Conservation (phyloP, 768 basidiomycete species). For the Calocera cornea region DNA sequence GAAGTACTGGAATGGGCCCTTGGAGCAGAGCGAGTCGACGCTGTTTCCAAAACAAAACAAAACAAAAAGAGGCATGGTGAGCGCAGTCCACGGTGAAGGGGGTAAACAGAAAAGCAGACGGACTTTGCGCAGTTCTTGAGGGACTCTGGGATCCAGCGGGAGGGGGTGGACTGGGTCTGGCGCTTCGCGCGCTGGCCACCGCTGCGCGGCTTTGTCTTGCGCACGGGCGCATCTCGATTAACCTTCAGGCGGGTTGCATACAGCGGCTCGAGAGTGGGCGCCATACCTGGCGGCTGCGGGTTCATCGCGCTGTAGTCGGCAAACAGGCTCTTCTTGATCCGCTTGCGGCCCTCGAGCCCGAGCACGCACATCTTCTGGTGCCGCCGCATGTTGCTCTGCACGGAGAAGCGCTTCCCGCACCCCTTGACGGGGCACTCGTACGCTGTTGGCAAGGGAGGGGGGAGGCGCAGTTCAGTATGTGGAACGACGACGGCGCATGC, state of each 20-base stretch:
- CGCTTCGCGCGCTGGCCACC: background rate
- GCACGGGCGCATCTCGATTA: background rate
- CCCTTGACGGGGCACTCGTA: conserved; percentile 62
- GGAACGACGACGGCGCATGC: too few relatives aligned
- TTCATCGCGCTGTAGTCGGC: background rate
- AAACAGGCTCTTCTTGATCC: background rate
- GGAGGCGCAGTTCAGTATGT: too few relatives aligned
- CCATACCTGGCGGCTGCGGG: background rate
- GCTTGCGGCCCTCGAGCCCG: background rate
- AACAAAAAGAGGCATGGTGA: too few relatives aligned
- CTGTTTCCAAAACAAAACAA: too few relatives aligned
- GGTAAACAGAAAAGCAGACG: background rate
- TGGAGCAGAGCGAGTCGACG: background rate
- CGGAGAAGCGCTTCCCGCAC: conserved; percentile 67
- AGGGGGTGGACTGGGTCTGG: background rate
- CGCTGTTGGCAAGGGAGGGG: too few relatives aligned
- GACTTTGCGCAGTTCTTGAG: background rate
- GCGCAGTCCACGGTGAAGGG: background rate
- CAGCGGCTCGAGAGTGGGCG: background rate
- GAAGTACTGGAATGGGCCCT: background rate
- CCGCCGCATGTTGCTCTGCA: conserved; percentile 73
- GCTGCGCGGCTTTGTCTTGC: background rate
- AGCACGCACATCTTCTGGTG: conserved; percentile 41
- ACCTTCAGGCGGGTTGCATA: background rate
- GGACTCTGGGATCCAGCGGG: background rate